Conservation (phyloP, 2,329 filamentous ascomycete genomes). For the Aspergillaceae sp. region DNA sequence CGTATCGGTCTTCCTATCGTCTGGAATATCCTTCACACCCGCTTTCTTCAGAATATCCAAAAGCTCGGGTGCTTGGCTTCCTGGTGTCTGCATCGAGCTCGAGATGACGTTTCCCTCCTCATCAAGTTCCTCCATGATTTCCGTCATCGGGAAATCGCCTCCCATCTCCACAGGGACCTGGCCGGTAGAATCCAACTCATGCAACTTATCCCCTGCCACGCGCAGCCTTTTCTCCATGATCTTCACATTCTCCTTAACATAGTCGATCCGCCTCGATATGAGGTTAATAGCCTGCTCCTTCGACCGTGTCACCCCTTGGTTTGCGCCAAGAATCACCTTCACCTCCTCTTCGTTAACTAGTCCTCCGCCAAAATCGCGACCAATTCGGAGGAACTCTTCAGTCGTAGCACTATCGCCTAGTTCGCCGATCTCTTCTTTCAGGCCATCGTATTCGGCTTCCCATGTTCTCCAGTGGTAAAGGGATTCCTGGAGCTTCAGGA, state of each 20-base stretch:
- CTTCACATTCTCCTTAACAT: slow-evolving; percentile 72
- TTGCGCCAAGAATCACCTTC: slow-evolving; percentile 44
- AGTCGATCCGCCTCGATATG: slow-evolving; percentile 72
- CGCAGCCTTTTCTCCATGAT: slow-evolving; percentile 66
- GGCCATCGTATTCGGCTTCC: slow-evolving; percentile 82
- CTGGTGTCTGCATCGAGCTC: slow-evolving; percentile 57
- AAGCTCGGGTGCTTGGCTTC: slow-evolving; percentile 58
- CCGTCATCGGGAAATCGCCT: slow-evolving; percentile 64
- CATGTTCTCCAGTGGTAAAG: slow-evolving; percentile 83
- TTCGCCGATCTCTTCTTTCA: slow-evolving; percentile 70
- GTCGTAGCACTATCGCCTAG: slow-evolving; percentile 42
- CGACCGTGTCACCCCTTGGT: slow-evolving; percentile 39
- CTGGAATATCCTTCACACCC: slow-evolving; percentile 50
- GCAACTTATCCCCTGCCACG: slow-evolving; percentile 56
- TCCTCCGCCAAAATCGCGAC: slow-evolving; percentile 38
- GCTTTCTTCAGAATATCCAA: slow-evolving; percentile 66
- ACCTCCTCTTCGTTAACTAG: slow-evolving; percentile 45
- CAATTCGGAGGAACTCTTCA: slow-evolving; percentile 46
- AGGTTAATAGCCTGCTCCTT: slow-evolving; percentile 58
- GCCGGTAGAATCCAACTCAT: slow-evolving; percentile 51
- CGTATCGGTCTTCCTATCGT: neutral
- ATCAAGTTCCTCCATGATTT: slow-evolving; percentile 87
- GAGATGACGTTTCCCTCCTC: slow-evolving; percentile 79
- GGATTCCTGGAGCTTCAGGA: slow-evolving; percentile 63
- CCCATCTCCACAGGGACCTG: slow-evolving; percentile 57